Conservation (phyloP, 805 yeast genomes). For the Ogataea thermomethanolica region DNA sequence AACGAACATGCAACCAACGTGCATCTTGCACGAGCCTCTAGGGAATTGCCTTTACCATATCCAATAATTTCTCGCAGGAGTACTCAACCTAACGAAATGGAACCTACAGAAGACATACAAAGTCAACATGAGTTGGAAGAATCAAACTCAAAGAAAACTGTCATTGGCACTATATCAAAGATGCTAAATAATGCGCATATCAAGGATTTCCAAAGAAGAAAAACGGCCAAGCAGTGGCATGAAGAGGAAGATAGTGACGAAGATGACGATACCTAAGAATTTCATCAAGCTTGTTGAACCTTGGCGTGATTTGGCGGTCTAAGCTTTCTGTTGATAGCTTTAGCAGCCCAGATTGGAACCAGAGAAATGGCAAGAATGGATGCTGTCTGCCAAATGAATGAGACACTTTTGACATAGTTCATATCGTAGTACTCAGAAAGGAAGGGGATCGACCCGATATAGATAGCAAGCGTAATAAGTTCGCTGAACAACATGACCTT, state of each 20-base stretch:
- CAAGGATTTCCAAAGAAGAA: constrained; percentile 77
- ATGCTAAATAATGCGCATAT: constrained; percentile 74
- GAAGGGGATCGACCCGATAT: constrained; percentile 75
- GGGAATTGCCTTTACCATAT: constrained; percentile 85
- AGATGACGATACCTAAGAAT: constrained; percentile 31
- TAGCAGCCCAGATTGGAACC: constrained; percentile 86
- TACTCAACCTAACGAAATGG: neutral
- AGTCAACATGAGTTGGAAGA: neutral
- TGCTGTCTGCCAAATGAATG: constrained; percentile 66
- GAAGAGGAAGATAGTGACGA: constrained; percentile 20
- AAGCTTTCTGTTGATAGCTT: constrained; percentile 66
- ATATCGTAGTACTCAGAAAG: constrained; percentile 84
- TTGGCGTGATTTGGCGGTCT: constrained; percentile 97
- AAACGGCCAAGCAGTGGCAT: constrained; percentile 31
- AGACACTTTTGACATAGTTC: constrained; percentile 50
- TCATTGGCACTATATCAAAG: constrained; percentile 45
- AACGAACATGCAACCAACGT: constrained; percentile 95
- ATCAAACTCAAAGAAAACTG: constrained; percentile 13
- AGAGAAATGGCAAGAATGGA: constrained; percentile 67
- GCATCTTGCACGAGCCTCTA: constrained; percentile 76
- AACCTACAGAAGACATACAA: neutral
- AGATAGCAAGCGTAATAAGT: constrained; percentile 62
- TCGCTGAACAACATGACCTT: constrained; percentile 71
- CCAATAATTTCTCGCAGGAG: constrained; percentile 35
- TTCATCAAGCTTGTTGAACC: constrained; percentile 68